Conservation (phyloP, 768 basidiomycete species). For the Albatrellus ellisii region DNA sequence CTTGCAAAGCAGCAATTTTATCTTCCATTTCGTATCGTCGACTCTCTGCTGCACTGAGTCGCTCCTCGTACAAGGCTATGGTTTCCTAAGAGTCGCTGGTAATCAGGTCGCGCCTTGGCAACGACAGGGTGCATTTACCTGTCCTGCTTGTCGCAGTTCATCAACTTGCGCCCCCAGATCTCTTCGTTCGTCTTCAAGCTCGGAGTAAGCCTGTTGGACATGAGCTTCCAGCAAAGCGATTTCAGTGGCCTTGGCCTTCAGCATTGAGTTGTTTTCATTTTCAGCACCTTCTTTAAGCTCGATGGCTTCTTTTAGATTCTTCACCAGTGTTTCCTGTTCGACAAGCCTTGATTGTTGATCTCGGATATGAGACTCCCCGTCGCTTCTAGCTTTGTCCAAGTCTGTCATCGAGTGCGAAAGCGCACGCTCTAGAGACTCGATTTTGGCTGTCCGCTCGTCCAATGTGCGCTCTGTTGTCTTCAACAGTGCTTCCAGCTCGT, state of each 20-base stretch:
- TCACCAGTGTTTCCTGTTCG: constrained; percentile 29
- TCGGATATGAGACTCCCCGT: constrained; percentile 28
- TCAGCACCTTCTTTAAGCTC: constrained; percentile 37
- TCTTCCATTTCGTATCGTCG: constrained; percentile 72
- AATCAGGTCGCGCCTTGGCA: background rate
- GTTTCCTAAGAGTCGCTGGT: constrained; percentile 52
- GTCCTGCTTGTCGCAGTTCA: constrained; percentile 78
- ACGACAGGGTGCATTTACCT: constrained; percentile 33
- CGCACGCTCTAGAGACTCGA: constrained; percentile 34
- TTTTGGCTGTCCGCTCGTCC: constrained; percentile 29
- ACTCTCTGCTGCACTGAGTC: constrained; percentile 54
- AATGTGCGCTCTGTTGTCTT: constrained; percentile 29
- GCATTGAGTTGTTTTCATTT: constrained; percentile 33
- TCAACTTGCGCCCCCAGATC: constrained; percentile 69
- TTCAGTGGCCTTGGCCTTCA: constrained; percentile 48
- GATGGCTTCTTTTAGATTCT: constrained; percentile 38
- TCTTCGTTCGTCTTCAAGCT: constrained; percentile 42
- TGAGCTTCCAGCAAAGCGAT: constrained; percentile 39
- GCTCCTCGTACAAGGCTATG: constrained; percentile 89
- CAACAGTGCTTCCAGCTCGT: constrained; percentile 31
- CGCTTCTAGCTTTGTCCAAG: constrained; percentile 33
- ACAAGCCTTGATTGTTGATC: constrained; percentile 34
- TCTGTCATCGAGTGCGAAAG: constrained; percentile 25
- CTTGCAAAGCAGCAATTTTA: constrained; percentile 44
- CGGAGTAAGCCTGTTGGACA: constrained; percentile 29